These are phyloP conservation scores for Lachancea nothofagi DNA, from an alignment of 805 yeast genomes.

Conservation along the genomic window DNA sequence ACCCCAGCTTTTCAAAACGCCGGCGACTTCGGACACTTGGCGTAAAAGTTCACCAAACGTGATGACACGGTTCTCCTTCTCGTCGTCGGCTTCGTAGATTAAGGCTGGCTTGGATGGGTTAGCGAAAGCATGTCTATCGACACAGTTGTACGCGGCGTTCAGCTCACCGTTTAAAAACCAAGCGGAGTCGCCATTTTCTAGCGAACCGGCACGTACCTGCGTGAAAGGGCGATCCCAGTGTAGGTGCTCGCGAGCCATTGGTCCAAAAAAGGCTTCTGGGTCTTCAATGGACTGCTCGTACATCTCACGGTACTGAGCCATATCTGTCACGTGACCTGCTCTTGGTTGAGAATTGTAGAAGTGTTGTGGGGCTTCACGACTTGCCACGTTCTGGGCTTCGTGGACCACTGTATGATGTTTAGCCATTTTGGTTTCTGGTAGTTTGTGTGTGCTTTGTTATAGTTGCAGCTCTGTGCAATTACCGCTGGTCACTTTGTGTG, in stretches of 20 bases:
- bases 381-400: constrained; percentile 36
- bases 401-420: constrained; percentile 36
- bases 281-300: constrained; percentile 74
- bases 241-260: constrained; percentile 64
- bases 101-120: constrained; percentile 81
- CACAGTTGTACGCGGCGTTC: constrained; percentile 90
- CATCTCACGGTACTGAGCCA: constrained; percentile 66
- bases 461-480: too few species aligned
- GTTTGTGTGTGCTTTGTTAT: too few species aligned
- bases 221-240: constrained; percentile 72
- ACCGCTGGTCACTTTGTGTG: too few species aligned
- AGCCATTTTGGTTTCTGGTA: constrained; percentile 2
- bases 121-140: constrained; percentile 88
- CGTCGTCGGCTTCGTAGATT: constrained; percentile 93
- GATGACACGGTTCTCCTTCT: constrained; percentile 60
- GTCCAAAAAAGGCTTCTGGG: constrained; percentile 80
- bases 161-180: constrained; percentile 94
- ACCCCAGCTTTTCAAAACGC: constrained; percentile 76
- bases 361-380: constrained; percentile 36
- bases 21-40: constrained; percentile 83
- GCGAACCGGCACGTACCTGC: constrained; percentile 47
- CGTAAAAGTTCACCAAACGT: constrained; percentile 83
- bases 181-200: constrained; percentile 72
- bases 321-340: constrained; percentile 44
- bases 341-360: constrained; percentile 38